Conservation (phyloP, 345 rosid species). For the Adansonia digitata region DNA sequence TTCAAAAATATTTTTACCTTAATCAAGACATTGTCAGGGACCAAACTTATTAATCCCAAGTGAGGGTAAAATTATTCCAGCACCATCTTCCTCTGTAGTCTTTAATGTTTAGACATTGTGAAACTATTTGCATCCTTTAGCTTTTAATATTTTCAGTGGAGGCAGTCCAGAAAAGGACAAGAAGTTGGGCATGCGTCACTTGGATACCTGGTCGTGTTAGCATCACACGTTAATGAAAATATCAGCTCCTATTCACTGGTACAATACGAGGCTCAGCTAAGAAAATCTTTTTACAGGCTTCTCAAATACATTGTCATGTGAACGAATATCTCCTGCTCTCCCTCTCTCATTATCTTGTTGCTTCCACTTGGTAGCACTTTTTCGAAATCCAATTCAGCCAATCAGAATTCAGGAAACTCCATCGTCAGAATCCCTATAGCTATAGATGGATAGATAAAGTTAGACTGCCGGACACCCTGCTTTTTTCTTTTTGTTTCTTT, state of each 20-base stretch:
- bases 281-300: background rate
- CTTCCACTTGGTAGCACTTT: conserved; percentile 4
- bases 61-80: background rate
- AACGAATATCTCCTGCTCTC: background rate
- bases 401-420: conserved; percentile 47
- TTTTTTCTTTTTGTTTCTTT: conserved; percentile 3
- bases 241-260: conserved; percentile 15
- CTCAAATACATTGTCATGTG: background rate
- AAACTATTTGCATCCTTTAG: background rate
- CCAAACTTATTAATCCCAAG: background rate
- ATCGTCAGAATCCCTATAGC: conserved; percentile 21
- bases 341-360: conserved; percentile 21
- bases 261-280: background rate
- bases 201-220: conserved; percentile 20
- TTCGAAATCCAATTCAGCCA: conserved; percentile 48
- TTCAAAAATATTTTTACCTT: background rate
- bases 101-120: background rate
- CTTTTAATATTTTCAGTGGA: background rate
- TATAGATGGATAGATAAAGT: conserved; percentile 30
- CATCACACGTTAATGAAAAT: conserved; percentile 6
- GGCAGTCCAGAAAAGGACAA: background rate
- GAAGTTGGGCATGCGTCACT: background rate
- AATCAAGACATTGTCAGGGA: background rate
- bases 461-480: background rate
- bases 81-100: no score